Conservation (phyloP, 495 filamentous ascomycete species). For the Penicillium paradoxum region DNA sequence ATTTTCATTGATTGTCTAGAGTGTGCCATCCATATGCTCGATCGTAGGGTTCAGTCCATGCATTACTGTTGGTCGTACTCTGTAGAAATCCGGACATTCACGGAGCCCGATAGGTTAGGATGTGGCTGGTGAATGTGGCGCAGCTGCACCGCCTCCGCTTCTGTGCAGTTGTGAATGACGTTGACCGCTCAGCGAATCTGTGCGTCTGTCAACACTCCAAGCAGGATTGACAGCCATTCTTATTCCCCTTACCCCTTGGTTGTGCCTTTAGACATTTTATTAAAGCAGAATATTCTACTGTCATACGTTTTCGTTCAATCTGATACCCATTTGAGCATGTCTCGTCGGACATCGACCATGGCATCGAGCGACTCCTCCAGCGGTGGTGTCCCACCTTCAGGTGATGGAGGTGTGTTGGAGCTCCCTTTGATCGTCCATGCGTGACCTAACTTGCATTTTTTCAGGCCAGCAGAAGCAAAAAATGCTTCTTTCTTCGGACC, state of each 20-base stretch:
- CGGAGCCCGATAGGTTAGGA: no score
- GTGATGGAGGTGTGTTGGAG: conserved; percentile 38
- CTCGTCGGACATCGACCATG: conserved; percentile 43
- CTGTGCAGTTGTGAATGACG: conserved; percentile 33
- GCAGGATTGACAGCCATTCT: conserved; percentile 25
- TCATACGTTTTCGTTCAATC: not conserved
- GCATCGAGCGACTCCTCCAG: conserved; percentile 35
- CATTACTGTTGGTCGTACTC: not conserved
- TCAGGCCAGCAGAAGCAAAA: conserved; percentile 80
- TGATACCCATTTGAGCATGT: conserved; percentile 35
- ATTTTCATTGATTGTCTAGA: not conserved
- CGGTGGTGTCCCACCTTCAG: conserved; percentile 29
- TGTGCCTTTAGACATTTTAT: conserved; percentile 2
- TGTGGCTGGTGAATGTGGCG: conserved; percentile 32
- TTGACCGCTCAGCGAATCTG: conserved; percentile 33
- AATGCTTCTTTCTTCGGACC: conserved; percentile 67
- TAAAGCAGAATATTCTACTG: not conserved
- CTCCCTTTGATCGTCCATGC: conserved; percentile 9
- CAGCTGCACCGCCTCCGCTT: conserved; percentile 25
- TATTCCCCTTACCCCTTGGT: conserved; percentile 18
- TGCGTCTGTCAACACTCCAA: conserved; percentile 37
- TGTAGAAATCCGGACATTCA: not conserved
- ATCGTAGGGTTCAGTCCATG: not conserved
- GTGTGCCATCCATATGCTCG: not conserved
- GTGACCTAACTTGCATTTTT: conserved; percentile 16